Conservation (phyloP, 148 eudicot species). For the Rheum nobile region DNA sequence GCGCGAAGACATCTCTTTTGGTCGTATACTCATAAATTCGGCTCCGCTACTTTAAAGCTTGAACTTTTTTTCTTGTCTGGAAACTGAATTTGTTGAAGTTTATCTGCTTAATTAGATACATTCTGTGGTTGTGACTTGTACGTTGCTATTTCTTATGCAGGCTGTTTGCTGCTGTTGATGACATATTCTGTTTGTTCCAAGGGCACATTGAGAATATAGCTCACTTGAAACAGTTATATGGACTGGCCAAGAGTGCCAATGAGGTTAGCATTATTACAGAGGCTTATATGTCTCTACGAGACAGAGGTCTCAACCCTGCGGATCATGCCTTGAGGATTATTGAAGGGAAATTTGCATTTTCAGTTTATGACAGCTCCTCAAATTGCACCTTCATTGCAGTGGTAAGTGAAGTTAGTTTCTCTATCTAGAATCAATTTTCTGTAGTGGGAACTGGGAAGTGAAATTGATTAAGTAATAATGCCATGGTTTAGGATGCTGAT, state of each 20-base stretch:
- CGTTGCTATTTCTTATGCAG: conserved; percentile 15
- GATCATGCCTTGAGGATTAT: conserved; percentile 76
- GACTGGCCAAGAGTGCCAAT: conserved; percentile 70
- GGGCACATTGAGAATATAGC: conserved; percentile 94
- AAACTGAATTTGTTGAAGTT: neutral
- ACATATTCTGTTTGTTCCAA: conserved; percentile 88
- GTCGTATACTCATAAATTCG: neutral
- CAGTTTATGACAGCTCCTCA: conserved; percentile 58
- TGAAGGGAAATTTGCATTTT: conserved; percentile 71
- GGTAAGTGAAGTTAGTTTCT: conserved; percentile 29
- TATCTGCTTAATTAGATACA: neutral
- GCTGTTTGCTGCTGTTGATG: conserved; percentile 78
- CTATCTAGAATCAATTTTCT: neutral
- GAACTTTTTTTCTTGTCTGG: neutral
- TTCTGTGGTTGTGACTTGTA: neutral
- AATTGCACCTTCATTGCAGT: conserved; percentile 65
- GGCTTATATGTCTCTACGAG: conserved; percentile 79
- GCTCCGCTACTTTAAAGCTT: neutral
- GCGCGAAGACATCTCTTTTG: neutral
- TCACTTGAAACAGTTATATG: conserved; percentile 72
- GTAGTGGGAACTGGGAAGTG: neutral
- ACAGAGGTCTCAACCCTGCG: conserved; percentile 77
- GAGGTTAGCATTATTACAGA: conserved; percentile 88
- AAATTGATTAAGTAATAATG: neutral
- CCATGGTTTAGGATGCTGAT: conserved; percentile 51